These are phyloP conservation scores for Teratosphaeria pseudoeucalypti DNA, from an alignment of 2,329 filamentous ascomycete genomes.

Conservation along the genomic window DNA sequence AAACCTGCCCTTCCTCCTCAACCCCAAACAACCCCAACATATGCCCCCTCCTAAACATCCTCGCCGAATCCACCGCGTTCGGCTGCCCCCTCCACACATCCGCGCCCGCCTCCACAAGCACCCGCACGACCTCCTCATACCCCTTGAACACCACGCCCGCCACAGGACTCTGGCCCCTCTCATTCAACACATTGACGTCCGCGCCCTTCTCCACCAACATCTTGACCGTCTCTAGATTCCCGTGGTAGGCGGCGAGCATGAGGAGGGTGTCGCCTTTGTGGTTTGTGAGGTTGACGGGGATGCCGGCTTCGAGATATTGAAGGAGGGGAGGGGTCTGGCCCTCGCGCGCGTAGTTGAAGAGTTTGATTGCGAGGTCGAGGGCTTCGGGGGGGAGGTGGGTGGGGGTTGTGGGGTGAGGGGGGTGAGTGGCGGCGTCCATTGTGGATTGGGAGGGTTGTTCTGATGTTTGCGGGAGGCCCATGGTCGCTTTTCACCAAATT, in stretches of 20 bases:
- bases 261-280: conserved; percentile 63
- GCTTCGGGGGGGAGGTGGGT: conserved; percentile 48
- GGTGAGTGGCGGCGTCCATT: neutral
- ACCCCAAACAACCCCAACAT: conserved; percentile 26
- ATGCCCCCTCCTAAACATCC: conserved; percentile 35
- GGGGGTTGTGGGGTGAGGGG: conserved; percentile 1
- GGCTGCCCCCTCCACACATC: conserved; percentile 33
- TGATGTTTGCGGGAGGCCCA: conserved; percentile 6
- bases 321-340: conserved; percentile 50
- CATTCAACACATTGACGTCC: conserved; percentile 59
- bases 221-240: conserved; percentile 50
- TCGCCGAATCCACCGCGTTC: conserved; percentile 36
- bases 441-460: neutral
- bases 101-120: conserved; percentile 33
- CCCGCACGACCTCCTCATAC: conserved; percentile 53
- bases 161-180: conserved; percentile 56
- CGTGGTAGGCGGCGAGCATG: conserved; percentile 64
- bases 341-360: conserved; percentile 56
- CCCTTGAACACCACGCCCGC: conserved; percentile 66
- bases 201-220: conserved; percentile 53
- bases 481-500: neutral
- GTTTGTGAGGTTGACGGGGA: conserved; percentile 62
- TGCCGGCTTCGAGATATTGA: conserved; percentile 53
- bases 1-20: conserved; percentile 9
- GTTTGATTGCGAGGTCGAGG: conserved; percentile 53